A percentile compares a stretch with the other conserved stretches of the same genome.
phyloP scores from a whole-genome alignment of 495 filamentous ascomycete species.

The Aspergillus olivimuriae region DNA sequence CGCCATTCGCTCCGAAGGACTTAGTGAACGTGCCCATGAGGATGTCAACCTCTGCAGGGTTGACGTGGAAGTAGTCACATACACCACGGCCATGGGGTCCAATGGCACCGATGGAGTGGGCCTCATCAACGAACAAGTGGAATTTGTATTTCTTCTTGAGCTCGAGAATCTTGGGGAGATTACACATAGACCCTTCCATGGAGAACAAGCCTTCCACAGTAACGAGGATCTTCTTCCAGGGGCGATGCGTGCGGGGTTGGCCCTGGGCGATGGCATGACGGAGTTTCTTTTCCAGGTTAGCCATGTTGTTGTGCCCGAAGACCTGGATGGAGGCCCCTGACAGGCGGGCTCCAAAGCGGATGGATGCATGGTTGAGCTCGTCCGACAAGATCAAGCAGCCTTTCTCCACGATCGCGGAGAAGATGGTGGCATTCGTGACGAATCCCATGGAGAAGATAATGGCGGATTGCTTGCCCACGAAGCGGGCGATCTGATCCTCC shows the following conservation, averaged over 20 bases:
- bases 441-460: constrained; percentile 95
- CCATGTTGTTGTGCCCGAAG: constrained; percentile 87
- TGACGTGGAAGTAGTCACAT: constrained; percentile 83
- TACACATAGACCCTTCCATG: constrained; percentile 92
- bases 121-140: constrained; percentile 81
- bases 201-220: constrained; percentile 88
- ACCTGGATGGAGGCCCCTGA: constrained; percentile 81
- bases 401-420: constrained; percentile 76
- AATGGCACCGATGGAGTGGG: constrained; percentile 85
- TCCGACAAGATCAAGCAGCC: constrained; percentile 83
- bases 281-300: constrained; percentile 66
- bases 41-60: constrained; percentile 77
- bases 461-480: constrained; percentile 76
- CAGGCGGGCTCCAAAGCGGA: constrained; percentile 77
- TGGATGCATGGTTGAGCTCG: constrained; percentile 87
- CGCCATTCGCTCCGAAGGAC: constrained; percentile 89
- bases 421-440: constrained; percentile 76
- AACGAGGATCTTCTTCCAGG: constrained; percentile 91
- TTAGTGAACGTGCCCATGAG: constrained; percentile 93
- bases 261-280: constrained; percentile 81
- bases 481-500: constrained; percentile 72
- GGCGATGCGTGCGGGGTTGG: constrained; percentile 81
- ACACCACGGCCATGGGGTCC: constrained; percentile 77
- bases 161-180: constrained; percentile 68
- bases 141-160: constrained; percentile 89